Percentiles rank a stretch among this genome's conserved stretches.
These are phyloP conservation scores for Pythium plurisporium DNA, from an alignment of 352 stramenopile species.

Conservation along the genomic window DNA sequence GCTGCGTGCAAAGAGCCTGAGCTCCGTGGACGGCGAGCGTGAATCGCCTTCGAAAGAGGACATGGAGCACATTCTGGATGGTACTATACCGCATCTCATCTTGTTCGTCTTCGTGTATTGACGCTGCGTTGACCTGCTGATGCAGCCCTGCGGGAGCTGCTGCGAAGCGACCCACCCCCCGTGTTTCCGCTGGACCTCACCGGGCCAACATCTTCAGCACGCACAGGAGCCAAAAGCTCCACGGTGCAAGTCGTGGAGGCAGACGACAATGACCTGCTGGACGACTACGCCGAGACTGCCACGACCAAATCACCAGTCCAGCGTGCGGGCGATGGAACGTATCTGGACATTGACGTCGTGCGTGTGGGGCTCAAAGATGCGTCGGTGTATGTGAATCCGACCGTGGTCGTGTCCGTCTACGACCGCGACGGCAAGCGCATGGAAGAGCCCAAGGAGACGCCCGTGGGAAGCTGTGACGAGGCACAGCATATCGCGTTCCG, in stretches of 20 bases:
- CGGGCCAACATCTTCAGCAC: too few species aligned
- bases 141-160: conserved; percentile 7
- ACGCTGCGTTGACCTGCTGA: too few species aligned
- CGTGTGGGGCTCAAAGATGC: conserved; percentile 69
- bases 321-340: conserved; percentile 26
- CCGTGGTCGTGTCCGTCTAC: conserved; percentile 57
- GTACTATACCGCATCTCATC: conserved; percentile 13
- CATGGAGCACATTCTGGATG: conserved; percentile 54
- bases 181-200: conserved; percentile 16
- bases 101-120: too few species aligned
- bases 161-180: background rate
- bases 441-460: conserved; percentile 52
- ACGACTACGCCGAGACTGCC: conserved; percentile 16
- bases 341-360: conserved; percentile 47
- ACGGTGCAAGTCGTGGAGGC: conserved; percentile 17
- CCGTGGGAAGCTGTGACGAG: conserved; percentile 31
- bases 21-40: conserved; percentile 48
- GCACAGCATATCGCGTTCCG: conserved; percentile 48
- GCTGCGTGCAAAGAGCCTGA: conserved; percentile 49
- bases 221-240: conserved; percentile 4
- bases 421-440: conserved; percentile 46
- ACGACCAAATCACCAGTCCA: background rate
- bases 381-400: conserved; percentile 54
- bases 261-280: conserved; percentile 15
- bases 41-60: conserved; percentile 57